A percentile compares a stretch with the other conserved stretches of the same genome.
Conservation (phyloP, 1,284 basidiomycete species). For the Boletus sp. region DNA sequence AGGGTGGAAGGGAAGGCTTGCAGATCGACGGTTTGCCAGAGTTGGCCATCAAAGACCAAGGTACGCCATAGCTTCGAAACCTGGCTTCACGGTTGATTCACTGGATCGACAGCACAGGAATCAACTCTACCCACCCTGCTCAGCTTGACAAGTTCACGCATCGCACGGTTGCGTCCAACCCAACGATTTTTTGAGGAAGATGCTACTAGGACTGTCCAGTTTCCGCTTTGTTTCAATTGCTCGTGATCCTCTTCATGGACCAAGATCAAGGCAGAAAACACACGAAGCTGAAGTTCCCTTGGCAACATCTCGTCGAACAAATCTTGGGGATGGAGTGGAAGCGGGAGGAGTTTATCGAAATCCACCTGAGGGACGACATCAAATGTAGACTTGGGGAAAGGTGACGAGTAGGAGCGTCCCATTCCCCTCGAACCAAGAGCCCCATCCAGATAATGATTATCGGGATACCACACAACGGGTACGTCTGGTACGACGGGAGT, state of each 20-base stretch:
- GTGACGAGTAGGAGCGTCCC: constrained; percentile 65
- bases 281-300: constrained; percentile 70
- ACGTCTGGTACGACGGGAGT: constrained; percentile 15
- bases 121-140: constrained; percentile 64
- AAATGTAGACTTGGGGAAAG: constrained; percentile 58
- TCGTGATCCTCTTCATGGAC: constrained; percentile 59
- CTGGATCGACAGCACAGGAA: constrained; percentile 24
- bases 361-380: constrained; percentile 54
- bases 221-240: constrained; percentile 44
- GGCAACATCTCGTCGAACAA: constrained; percentile 73
- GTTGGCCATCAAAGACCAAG: constrained; percentile 85
- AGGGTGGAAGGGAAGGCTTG: constrained; percentile 57
- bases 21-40: constrained; percentile 76
- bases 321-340: constrained; percentile 50
- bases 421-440: constrained; percentile 46
- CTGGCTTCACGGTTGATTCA: constrained; percentile 45
- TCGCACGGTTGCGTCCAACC: constrained; percentile 72
- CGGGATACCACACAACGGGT: constrained; percentile 18
- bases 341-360: constrained; percentile 51
- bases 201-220: constrained; percentile 64
- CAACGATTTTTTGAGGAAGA: constrained; percentile 61
- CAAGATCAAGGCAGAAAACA: constrained; percentile 58
- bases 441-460: constrained; percentile 20
- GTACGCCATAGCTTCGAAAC: constrained; percentile 82
- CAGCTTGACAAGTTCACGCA: constrained; percentile 78